Conservation (phyloP, 108 stramenopile genomes). For the Fistulifera solaris region DNA sequence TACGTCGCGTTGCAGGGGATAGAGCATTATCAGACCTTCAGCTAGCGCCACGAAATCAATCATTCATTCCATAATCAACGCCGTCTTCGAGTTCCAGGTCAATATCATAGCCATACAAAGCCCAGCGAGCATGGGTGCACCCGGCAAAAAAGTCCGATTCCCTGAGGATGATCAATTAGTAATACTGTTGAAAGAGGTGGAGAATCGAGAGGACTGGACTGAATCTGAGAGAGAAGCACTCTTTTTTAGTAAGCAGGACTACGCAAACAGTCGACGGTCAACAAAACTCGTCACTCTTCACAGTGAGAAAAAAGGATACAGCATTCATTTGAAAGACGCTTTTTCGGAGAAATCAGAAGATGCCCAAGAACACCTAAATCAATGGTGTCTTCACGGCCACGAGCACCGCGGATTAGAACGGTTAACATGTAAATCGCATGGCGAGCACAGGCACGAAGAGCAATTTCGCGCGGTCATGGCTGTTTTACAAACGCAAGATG, state of each 20-base stretch:
- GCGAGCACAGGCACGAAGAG: conserved; percentile 16
- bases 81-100: too few relatives aligned
- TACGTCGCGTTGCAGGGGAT: too few relatives aligned
- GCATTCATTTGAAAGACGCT: conserved; percentile 12
- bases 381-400: conserved; percentile 28
- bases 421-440: conserved; percentile 17
- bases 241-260: conserved; percentile 17
- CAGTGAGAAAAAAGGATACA: conserved; percentile 18
- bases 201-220: too few relatives aligned
- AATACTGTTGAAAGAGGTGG: too few relatives aligned
- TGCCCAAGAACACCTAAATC: conserved; percentile 17
- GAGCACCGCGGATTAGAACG: conserved; percentile 31
- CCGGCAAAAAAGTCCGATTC: too few relatives aligned
- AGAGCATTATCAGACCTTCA: too few relatives aligned
- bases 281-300: conserved; percentile 18
- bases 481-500: conserved; percentile 18
- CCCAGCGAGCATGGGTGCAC: too few relatives aligned
- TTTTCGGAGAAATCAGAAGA: conserved; percentile 11
- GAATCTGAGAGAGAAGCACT: conserved; percentile 5
- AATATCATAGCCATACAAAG: too few relatives aligned
- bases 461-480: conserved; percentile 14
- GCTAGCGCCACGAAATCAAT: too few relatives aligned
- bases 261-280: conserved; percentile 9
- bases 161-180: too few relatives aligned
- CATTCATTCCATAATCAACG: too few relatives aligned